Evolutionary conservation across 208 protist species (phyloP).

Genomic region (Leishmania gerbilli): DNA sequence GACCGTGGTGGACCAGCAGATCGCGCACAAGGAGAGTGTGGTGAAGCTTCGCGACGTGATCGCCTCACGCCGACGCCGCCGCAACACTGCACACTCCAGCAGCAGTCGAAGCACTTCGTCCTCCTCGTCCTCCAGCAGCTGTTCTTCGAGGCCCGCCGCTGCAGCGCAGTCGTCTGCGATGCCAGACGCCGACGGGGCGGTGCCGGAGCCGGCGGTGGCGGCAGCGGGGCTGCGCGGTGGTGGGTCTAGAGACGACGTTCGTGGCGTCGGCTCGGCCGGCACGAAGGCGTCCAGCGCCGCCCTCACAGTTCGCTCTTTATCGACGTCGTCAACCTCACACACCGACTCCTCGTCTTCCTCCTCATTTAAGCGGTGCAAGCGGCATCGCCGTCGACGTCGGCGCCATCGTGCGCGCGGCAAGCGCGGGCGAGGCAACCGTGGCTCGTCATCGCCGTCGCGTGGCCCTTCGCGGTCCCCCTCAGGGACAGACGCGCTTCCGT

Average conservation of each 20-base stretch:
- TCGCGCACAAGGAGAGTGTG: conserved; percentile 64
- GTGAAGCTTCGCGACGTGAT: conserved; percentile 68
- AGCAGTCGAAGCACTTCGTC: conserved; percentile 34
- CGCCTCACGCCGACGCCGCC: conserved; percentile 36
- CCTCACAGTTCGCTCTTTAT: no score
- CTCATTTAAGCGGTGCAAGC: not conserved
- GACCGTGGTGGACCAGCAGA: conserved; percentile 58
- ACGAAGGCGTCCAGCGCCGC: not conserved
- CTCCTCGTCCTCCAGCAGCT: conserved; percentile 18
- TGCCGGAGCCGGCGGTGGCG: not conserved
- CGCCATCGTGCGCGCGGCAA: not conserved
- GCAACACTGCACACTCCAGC: conserved; percentile 12
- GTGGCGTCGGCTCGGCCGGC: not conserved
- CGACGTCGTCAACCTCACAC: not conserved
- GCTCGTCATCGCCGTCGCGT: conserved; percentile 2
- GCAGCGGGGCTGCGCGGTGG: not conserved
- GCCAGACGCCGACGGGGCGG: not conserved
- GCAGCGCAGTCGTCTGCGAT: not conserved
- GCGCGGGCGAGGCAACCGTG: not conserved
- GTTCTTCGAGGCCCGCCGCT: not conserved
- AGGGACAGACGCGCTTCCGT: not conserved
- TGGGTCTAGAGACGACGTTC: not conserved
- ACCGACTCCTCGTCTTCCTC: not conserved
- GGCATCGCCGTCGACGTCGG: conserved; percentile 2
- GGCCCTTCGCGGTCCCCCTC: not conserved